Conservation (phyloP, 192 early-diverging fungal species). For the Coemansia sp. region DNA sequence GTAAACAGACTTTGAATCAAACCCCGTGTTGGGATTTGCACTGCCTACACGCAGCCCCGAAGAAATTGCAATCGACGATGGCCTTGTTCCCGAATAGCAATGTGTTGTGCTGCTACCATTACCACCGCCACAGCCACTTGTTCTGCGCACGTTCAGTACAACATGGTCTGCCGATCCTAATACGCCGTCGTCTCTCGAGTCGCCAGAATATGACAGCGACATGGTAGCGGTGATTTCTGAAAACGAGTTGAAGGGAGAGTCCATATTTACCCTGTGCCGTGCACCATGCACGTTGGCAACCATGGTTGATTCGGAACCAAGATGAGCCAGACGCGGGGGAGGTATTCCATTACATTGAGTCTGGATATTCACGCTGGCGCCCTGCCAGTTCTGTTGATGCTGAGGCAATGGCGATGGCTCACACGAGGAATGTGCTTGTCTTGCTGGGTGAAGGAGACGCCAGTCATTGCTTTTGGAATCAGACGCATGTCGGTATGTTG, state of each 20-base stretch:
- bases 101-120: too few relatives aligned
- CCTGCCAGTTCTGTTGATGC: neutral
- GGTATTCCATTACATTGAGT: too few relatives aligned
- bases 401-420: neutral
- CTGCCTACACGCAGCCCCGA: too few relatives aligned
- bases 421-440: neutral
- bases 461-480: constrained; percentile 18
- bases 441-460: neutral
- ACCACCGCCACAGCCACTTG: too few relatives aligned
- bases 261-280: neutral
- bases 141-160: neutral
- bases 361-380: neutral
- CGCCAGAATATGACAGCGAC: constrained; percentile 13
- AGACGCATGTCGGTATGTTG: constrained; percentile 9
- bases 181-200: constrained; percentile 8
- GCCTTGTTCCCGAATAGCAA: too few relatives aligned
- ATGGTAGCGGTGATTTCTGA: constrained; percentile 10
- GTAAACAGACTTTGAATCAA: too few relatives aligned
- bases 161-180: neutral
- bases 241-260: constrained; percentile 19
- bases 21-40: too few relatives aligned
- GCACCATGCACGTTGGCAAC: neutral
- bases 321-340: constrained; percentile 8
- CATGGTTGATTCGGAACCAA: constrained; percentile 11
- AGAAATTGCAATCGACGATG: too few relatives aligned